Evolutionary conservation across 768 basidiomycete genomes (phyloP).

Genomic region (Paxillus ammoniavirescens): DNA sequence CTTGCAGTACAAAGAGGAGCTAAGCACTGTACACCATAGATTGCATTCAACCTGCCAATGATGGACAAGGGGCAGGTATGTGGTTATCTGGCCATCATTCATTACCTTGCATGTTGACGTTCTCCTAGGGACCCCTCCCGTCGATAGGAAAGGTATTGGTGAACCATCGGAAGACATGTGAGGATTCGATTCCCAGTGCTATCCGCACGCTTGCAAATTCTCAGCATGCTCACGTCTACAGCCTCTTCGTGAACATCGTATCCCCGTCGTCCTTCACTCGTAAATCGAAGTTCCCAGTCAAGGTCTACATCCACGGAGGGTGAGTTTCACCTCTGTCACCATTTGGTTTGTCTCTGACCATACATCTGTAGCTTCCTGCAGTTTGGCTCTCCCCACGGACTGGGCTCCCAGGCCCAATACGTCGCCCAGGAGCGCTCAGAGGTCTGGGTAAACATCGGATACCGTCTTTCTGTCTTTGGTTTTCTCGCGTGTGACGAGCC

Average conservation of each 20-base stretch:
- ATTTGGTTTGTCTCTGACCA: neutral
- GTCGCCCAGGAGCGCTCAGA: slow-evolving; percentile 61
- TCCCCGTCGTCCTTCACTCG: slow-evolving; percentile 47
- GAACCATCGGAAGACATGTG: slow-evolving; percentile 72
- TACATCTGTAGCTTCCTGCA: slow-evolving; percentile 61
- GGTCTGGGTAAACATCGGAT: slow-evolving; percentile 77
- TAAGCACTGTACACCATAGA: slow-evolving; percentile 35
- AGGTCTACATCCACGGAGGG: slow-evolving; percentile 79
- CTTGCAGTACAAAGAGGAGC: neutral
- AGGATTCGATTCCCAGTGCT: neutral
- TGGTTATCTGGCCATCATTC: neutral
- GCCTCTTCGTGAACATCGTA: slow-evolving; percentile 66
- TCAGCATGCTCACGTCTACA: slow-evolving; percentile 18
- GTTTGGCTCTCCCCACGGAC: slow-evolving; percentile 69
- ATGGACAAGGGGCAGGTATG: slow-evolving; percentile 59
- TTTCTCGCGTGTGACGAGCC: slow-evolving; percentile 70
- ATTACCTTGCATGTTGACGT: neutral
- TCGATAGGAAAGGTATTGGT: slow-evolving; percentile 66
- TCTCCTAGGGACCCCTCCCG: slow-evolving; percentile 41
- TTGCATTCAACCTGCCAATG: slow-evolving; percentile 58
- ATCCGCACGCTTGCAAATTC: neutral
- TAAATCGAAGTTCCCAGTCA: slow-evolving; percentile 55
- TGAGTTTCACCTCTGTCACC: slow-evolving; percentile 24
- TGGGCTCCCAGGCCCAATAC: slow-evolving; percentile 64
- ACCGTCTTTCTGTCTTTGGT: slow-evolving; percentile 74